Evolutionary conservation across 768 basidiomycete species (phyloP).

Genomic region (Serendipita vermifera): DNA sequence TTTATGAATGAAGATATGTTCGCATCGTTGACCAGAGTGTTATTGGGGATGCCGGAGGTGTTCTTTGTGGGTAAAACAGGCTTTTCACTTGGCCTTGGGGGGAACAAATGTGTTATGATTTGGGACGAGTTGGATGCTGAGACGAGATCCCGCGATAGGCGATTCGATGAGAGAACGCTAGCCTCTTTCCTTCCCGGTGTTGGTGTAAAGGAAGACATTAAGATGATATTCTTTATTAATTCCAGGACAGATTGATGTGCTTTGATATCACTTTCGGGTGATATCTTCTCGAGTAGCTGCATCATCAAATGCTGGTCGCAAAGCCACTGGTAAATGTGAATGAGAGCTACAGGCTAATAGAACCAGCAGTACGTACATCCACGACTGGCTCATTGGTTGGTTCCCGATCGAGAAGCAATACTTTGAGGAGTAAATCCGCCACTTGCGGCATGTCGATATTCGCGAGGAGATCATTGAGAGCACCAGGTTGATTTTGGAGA

Average conservation of each 20-base stretch:
- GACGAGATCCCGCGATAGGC: slow-evolving; percentile 80
- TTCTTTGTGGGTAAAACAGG: background rate
- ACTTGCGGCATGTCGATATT: slow-evolving; percentile 86
- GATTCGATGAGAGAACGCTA: slow-evolving; percentile 62
- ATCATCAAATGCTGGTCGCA: slow-evolving; percentile 72
- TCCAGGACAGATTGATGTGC: slow-evolving; percentile 82
- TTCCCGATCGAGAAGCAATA: slow-evolving; percentile 80
- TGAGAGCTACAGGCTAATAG: slow-evolving; percentile 24
- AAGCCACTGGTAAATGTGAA: slow-evolving; percentile 54
- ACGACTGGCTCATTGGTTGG: slow-evolving; percentile 70
- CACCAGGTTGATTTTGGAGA: slow-evolving; percentile 66
- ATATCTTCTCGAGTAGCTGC: slow-evolving; percentile 67
- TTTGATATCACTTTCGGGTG: slow-evolving; percentile 58
- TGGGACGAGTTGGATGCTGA: slow-evolving; percentile 22
- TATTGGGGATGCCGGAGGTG: background rate
- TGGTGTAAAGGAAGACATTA: slow-evolving; percentile 82
- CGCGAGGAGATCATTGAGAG: slow-evolving; percentile 68
- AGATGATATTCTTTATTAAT: slow-evolving; percentile 86
- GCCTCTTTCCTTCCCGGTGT: slow-evolving; percentile 18
- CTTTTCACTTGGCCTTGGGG: background rate
- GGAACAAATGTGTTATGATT: background rate
- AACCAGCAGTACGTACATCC: slow-evolving; percentile 48
- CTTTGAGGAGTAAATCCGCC: slow-evolving; percentile 80
- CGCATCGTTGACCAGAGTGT: slow-evolving; percentile 8
- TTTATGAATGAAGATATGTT: slow-evolving; percentile 62